A percentile compares a stretch with the other conserved stretches of the same genome.
These are phyloP conservation scores for Carallia pectinifolia DNA, from an alignment of 345 rosid genomes.

Conservation along the genomic window DNA sequence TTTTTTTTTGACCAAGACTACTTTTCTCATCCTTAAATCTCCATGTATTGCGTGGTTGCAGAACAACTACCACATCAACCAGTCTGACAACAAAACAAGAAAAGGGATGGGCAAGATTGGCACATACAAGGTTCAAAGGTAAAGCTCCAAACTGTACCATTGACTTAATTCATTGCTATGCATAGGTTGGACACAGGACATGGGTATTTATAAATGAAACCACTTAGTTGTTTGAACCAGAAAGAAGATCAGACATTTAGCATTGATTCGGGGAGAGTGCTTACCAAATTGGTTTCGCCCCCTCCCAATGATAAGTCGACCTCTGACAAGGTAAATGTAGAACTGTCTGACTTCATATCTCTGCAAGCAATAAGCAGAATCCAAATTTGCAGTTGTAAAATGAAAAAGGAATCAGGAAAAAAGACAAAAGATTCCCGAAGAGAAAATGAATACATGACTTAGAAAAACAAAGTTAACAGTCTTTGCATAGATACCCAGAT, in stretches of 20 bases:
- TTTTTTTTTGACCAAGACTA: too few species aligned
- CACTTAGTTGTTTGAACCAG: not conserved
- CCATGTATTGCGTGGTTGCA: too few species aligned
- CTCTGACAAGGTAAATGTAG: constrained; percentile 67
- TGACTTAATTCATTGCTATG: not conserved
- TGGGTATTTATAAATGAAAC: not conserved
- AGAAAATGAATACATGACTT: constrained; percentile 4
- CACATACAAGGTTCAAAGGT: too few species aligned
- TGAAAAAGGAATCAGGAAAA: not conserved
- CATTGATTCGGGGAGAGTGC: constrained; percentile 28
- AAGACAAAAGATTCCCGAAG: not conserved
- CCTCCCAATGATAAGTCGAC: constrained; percentile 61
- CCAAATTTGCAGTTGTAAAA: constrained; percentile 17
- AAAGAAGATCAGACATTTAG: not conserved
- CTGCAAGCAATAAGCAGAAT: constrained; percentile 42
- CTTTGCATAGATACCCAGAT: constrained; percentile 38
- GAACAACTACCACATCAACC: too few species aligned
- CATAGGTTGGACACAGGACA: not conserved
- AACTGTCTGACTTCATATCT: constrained; percentile 40
- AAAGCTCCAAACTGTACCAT: not conserved
- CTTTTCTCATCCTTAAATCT: too few species aligned
- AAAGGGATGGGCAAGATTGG: too few species aligned
- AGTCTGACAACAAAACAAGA: too few species aligned
- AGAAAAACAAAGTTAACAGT: not conserved
- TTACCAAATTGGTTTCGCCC: constrained; percentile 62